Conservation (phyloP, 2,329 filamentous ascomycete species). For the Beauveria asiatica region DNA sequence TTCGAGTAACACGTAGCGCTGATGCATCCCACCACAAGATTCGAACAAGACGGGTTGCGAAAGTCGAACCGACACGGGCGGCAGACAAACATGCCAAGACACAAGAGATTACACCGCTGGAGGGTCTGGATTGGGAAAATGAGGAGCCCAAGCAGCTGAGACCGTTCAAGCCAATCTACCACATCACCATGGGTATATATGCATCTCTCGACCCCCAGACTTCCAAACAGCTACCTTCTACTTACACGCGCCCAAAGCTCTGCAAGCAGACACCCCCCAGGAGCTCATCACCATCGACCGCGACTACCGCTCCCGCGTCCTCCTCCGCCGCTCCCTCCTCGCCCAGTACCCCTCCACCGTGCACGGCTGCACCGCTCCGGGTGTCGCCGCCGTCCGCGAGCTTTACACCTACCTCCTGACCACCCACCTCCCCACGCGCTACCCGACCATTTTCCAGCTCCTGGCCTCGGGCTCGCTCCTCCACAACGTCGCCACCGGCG, state of each 20-base stretch:
- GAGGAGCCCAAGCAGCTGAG: conserved; percentile 2
- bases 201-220: too few species aligned
- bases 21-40: background rate
- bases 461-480: conserved; percentile 28
- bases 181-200: conserved; percentile 45
- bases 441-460: conserved; percentile 39
- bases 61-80: background rate
- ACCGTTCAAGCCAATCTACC: conserved; percentile 41
- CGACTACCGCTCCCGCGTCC: conserved; percentile 39
- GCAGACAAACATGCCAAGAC: background rate
- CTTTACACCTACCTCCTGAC: conserved; percentile 39
- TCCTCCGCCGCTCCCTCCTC: conserved; percentile 30
- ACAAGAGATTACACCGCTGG: background rate
- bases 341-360: conserved; percentile 29
- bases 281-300: conserved; percentile 45
- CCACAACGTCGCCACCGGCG: conserved; percentile 15
- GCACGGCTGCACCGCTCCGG: conserved; percentile 32
- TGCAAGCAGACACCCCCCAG: conserved; percentile 34
- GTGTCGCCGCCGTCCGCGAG: conserved; percentile 36
- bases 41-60: background rate
- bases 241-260: conserved; percentile 17
- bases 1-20: background rate
- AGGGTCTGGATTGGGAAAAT: background rate
- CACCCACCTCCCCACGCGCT: conserved; percentile 39
- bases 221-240: too few species aligned